Evolutionary conservation across 306 rosid genomes (phyloP), one percentile per base, ranked within the genome.

Genomic region (Begonia fuchsioides): DNA sequence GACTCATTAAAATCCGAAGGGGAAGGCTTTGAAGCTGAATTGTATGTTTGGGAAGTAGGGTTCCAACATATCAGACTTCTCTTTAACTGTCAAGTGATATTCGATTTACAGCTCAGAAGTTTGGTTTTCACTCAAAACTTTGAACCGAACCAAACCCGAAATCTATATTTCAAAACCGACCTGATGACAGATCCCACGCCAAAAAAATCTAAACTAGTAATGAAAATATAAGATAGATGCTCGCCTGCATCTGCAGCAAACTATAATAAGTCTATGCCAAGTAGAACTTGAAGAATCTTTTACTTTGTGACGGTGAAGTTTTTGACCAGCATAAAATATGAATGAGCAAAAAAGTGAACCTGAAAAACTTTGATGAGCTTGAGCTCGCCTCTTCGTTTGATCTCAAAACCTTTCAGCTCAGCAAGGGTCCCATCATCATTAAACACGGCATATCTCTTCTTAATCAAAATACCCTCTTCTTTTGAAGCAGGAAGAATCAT

Each of bases 331-430:
- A 12, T 7, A 16, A 5, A 38, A 17, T 11, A 20, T 6, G 12
- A 47, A 38, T 43, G 12, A 38, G 13, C 35, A 46, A 43, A 53
- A 54, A 54, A 52, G 41, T 17, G 41, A 71, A 90, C 97, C 97
- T 90, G 97, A 84, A 90, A 90, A 71, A 84, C 95, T 71, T 90
- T 90, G 58, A 90, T 90, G 68, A 90, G 94, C 87, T 90, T 90
- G 75, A 90, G 75, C 74, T 90, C 97, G 48, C 97, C 97, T 68
- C 97, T 81, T 50, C 97, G 90, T 80, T 90, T 90, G 72, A 90
- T 90, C 81, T 90, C 97, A 69, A 90, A 90, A 75, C 97, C 97
- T 79, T 90, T 90, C 49, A 90, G 92, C 65, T 90, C 97, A 15
- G 97, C 97, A 39, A 90, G 84, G 49, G 97, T 76, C 66, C 97